Base-by-base conservation (phyloP, 257 asterid genomes). In the Solanum sejunctum region DNA sequence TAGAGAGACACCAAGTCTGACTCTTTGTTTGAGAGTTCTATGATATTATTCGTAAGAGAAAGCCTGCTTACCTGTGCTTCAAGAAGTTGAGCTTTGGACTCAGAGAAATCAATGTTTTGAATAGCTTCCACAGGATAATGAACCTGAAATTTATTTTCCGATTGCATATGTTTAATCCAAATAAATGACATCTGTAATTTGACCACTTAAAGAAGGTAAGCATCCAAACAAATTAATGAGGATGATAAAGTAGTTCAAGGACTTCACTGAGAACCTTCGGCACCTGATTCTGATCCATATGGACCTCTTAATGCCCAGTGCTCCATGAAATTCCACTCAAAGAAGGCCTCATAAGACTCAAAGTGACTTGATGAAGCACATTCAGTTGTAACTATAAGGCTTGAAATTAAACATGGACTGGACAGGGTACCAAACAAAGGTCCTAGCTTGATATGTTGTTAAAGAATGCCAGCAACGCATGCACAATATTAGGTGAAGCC, bases 41-140 rank as follows among this genome's bases (percentile, higher is more conserved):
- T 73, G 57, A 64, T 72, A 67, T 32, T 8, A 82, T 73, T 58
- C 49, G 21, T 80, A 61, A 67, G 49, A 77, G 70, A 51, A 57
- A 64, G 32, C 16, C 71, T 49, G 85, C 84, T 85, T 80, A 94
- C 99, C 98, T 96, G 99, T 83, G 91, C 97, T 91, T 93, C 96
- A 83, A 96, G 97, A 85, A 96, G 97, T 94, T 93, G 98, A 85
- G 89, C 79, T 88, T 93, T 96, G 87, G 95, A 84, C 81, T 92
- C 99, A 2, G 97, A 86, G 72, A 91, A 96, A 82, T 96, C 89
- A 85, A 88, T 77, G 51, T 90, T 90, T 20, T 89, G 89, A 85
- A 95, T 87, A 83, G 98, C 99, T 85, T 94, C 97, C 84, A 86
- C 69, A 0, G 98, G 98, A 86, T 95, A 97, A 91, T 97, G 93